These are phyloP conservation scores for Talaromyces marneffei DNA, from an alignment of 2,329 filamentous ascomycete genomes.

Conservation along the genomic window DNA sequence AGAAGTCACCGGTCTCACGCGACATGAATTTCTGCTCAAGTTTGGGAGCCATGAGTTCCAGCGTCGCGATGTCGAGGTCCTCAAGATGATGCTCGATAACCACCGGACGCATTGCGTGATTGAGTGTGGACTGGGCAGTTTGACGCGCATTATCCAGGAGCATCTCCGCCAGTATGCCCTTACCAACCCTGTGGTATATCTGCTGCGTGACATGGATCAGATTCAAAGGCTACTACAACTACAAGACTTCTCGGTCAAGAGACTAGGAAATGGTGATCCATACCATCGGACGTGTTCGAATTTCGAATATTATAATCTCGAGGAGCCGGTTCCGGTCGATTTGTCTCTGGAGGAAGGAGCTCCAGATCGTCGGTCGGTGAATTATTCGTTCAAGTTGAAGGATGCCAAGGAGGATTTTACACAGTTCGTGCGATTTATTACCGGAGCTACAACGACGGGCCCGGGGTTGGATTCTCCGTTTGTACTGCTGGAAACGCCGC, in stretches of 20 bases:
- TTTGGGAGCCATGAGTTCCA: conserved; percentile 40
- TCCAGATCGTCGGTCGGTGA: conserved; percentile 41
- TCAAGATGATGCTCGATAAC: conserved; percentile 42
- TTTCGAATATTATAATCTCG: conserved; percentile 45
- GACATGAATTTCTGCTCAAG: conserved; percentile 37
- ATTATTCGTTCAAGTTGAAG: conserved; percentile 45
- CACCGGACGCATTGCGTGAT: conserved; percentile 39
- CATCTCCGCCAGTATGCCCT: conserved; percentile 33
- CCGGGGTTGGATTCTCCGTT: conserved; percentile 56
- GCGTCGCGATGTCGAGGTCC: conserved; percentile 37
- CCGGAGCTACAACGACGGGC: conserved; percentile 48
- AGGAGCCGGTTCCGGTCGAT: conserved; percentile 35
- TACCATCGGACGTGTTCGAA: conserved; percentile 45
- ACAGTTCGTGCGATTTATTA: conserved; percentile 54
- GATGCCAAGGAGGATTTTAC: conserved; percentile 57
- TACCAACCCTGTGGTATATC: conserved; percentile 38
- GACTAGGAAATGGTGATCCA: conserved; percentile 41
- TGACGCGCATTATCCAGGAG: conserved; percentile 39
- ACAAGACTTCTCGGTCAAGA: conserved; percentile 38
- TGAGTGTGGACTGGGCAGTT: conserved; percentile 39
- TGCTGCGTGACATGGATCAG: conserved; percentile 37
- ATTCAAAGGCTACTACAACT: conserved; percentile 40
- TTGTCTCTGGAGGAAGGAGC: conserved; percentile 29
- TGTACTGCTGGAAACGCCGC: conserved; percentile 53
- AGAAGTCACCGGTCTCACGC: conserved; percentile 36